Base-by-base conservation (phyloP, 2,329 filamentous ascomycete species). In the Colletotrichum melonis region DNA sequence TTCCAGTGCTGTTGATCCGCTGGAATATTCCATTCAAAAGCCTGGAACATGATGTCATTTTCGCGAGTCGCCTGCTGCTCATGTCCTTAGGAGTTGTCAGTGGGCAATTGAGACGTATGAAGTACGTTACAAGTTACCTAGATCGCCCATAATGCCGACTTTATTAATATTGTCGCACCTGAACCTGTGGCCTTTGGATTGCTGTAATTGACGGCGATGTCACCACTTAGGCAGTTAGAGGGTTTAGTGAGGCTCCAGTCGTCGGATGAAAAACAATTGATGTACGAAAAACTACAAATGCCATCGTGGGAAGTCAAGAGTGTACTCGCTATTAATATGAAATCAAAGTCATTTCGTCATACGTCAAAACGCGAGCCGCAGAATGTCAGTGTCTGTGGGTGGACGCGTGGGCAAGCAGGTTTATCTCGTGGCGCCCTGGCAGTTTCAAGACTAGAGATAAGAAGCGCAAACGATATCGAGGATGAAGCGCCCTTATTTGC, bases 21-120 rank as follows among this genome's bases (percentile, higher is more conserved):
- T 3, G 91, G 90, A 5, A 91, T 88, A 77, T 94, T 91, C 92
- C 92, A 94, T 84, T 94, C 92, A 78, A 93, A 94, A 11, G 87
- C 90, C 81, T 94, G 91, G 79, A 94, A 87, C 82, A 94, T 88
- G 65, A 89, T 88, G 78, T 82, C 82, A 74, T 88, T 88, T 76
- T 86, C 83, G 11, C 81, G 80, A 0, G 84, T 54, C 24, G 73
- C 28, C 49, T 74, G 67, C 42, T 64, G 65, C 2, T 30, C 26
- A 14, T 35, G 22, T 22, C 24, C 59, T 62, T 32, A 68, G 1
- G 3, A 26, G 28, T 14, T 1, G 2, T 62, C 28, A 62, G 16
- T 42, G 38, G 26, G 26, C 5, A 46, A 16, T 11, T 22, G 14
- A 14, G 22, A 16, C 8, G 8, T 2, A 24, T 7, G 2, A n/a